Percentiles rank a stretch among this genome's conserved stretches.
phyloP scores from a whole-genome alignment of 768 basidiomycete species.

The Xerocomus brunneocitrinus region DNA sequence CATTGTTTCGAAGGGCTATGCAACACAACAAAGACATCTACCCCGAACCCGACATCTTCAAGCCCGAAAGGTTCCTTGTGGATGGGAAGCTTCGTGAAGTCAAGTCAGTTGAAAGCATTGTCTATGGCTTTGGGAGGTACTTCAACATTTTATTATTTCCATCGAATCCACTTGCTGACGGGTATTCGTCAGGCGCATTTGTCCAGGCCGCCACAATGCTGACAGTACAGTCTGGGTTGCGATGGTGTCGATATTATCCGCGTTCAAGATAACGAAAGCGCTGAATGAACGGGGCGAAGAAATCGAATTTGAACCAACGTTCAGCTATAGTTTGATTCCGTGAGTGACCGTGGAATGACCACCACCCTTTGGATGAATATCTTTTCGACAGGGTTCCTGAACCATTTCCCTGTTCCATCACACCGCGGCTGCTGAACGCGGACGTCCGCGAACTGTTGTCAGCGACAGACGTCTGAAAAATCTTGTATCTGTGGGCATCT shows the following conservation, averaged over 20 bases:
- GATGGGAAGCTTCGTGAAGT: not conserved
- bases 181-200: not conserved
- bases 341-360: not conserved
- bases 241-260: not conserved
- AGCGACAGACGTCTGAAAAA: not conserved
- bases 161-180: not conserved
- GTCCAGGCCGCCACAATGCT: not conserved
- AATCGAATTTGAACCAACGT: not conserved
- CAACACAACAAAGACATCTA: not conserved
- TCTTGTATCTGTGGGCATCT: not conserved
- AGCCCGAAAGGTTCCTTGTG: not conserved
- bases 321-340: not conserved
- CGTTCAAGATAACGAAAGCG: not conserved
- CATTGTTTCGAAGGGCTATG: not conserved
- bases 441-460: not conserved
- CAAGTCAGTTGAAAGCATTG: not conserved
- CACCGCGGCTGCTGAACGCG: not conserved
- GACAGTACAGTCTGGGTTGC: not conserved
- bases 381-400: not conserved
- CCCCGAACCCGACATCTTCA: not conserved
- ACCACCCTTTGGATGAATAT: not conserved
- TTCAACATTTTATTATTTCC: not conserved
- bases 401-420: not conserved
- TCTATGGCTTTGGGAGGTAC: not conserved
- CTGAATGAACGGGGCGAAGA: not conserved